phyloP scores from a whole-genome alignment of 2,329 filamentous ascomycete genomes.

The Dactylellina parvicollis region DNA sequence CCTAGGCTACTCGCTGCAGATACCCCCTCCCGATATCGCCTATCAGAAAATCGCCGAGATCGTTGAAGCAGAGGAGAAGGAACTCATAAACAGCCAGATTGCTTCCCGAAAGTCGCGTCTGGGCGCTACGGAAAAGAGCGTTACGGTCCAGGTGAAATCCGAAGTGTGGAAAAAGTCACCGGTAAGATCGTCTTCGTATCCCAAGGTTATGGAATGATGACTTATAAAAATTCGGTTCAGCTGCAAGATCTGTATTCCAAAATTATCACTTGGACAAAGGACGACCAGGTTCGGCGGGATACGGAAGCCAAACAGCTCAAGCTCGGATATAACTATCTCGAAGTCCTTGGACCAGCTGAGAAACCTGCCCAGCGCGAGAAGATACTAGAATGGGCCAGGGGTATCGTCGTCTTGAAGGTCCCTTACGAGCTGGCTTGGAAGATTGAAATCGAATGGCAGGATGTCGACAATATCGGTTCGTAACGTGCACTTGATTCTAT shows the following conservation, averaged over 20 bases:
- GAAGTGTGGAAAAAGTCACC: slow-evolving; percentile 73
- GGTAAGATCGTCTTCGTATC: slow-evolving; percentile 15
- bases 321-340: slow-evolving; percentile 79
- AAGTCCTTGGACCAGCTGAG: slow-evolving; percentile 72
- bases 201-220: not conserved
- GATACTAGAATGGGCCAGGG: slow-evolving; percentile 79
- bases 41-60: slow-evolving; percentile 86
- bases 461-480: slow-evolving; percentile 72
- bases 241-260: slow-evolving; percentile 83
- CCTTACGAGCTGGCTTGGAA: slow-evolving; percentile 91
- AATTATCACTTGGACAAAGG: slow-evolving; percentile 87
- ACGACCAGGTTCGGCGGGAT: slow-evolving; percentile 82
- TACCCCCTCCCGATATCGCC: slow-evolving; percentile 80
- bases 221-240: slow-evolving; percentile 60
- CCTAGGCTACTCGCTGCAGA: slow-evolving; percentile 72
- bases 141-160: slow-evolving; percentile 84
- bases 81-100: slow-evolving; percentile 88
- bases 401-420: slow-evolving; percentile 96
- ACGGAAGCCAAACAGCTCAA: slow-evolving; percentile 92
- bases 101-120: slow-evolving; percentile 87
- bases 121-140: slow-evolving; percentile 82
- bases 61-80: slow-evolving; percentile 84
- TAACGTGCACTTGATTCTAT: not conserved
- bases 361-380: slow-evolving; percentile 77
- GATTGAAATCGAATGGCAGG: slow-evolving; percentile 87